Evolutionary conservation across 257 asterid genomes (phyloP).

Genomic region (Solanum chiquidenum): DNA sequence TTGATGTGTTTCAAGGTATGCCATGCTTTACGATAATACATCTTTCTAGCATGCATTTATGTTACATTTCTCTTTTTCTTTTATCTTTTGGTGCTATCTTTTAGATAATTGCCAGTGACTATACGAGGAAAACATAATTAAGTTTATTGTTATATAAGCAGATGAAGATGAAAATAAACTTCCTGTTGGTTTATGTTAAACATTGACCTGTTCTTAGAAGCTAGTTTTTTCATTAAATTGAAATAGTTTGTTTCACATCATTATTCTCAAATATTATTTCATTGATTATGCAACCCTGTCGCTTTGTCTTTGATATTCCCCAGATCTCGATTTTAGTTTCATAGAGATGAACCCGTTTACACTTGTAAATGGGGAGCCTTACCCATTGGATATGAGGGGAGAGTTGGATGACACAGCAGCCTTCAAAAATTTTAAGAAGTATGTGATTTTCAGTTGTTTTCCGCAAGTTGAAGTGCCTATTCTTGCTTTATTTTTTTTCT

Average conservation of each 20-base stretch:
- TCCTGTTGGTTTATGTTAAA: neutral
- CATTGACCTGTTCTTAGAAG: neutral
- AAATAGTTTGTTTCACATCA: neutral
- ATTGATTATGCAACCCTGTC: neutral
- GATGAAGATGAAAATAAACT: neutral
- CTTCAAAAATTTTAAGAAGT: constrained; percentile 86
- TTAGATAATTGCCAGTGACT: neutral
- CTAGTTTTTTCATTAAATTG: neutral
- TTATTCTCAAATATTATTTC: neutral
- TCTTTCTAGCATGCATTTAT: neutral
- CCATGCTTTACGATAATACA: neutral
- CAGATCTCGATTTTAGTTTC: constrained; percentile 90
- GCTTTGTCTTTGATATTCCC: constrained; percentile 2
- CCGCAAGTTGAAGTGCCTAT: neutral
- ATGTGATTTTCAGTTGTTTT: constrained; percentile 3
- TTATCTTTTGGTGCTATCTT: neutral
- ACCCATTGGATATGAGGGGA: constrained; percentile 90
- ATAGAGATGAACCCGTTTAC: constrained; percentile 94
- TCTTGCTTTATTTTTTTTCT: neutral
- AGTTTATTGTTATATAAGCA: neutral
- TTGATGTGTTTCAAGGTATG: constrained; percentile 78
- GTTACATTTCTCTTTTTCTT: neutral
- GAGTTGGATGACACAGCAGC: constrained; percentile 95
- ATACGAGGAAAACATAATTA: neutral
- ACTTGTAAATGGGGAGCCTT: constrained; percentile 70